phyloP scores from a whole-genome alignment of 78 protist species.

The Tieghemostelium lacteum region DNA sequence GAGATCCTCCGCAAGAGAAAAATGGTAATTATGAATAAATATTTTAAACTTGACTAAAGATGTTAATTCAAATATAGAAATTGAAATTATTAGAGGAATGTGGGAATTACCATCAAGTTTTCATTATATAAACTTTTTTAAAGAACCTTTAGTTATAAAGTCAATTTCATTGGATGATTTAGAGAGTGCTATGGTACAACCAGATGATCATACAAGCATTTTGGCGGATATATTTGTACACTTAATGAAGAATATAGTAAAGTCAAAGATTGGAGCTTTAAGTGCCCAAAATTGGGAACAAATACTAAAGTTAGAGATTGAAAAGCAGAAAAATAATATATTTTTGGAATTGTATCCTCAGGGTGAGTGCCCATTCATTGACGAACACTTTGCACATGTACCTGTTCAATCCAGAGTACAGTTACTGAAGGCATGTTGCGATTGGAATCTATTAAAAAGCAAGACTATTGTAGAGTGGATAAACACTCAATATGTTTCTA shows the following conservation, averaged over 20 bases:
- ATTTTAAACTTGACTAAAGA: no score
- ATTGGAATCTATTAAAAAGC: constrained; percentile 33
- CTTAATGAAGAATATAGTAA: constrained; percentile 6
- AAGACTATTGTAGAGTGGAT: neutral
- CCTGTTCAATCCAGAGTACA: constrained; percentile 12
- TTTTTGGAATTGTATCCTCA: neutral
- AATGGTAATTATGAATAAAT: no score
- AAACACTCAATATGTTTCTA: neutral
- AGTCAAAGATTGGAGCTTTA: constrained; percentile 4
- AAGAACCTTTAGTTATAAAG: constrained; percentile 14
- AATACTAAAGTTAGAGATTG: constrained; percentile 19
- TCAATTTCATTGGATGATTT: constrained; percentile 25
- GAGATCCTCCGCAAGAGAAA: no score
- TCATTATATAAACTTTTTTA: constrained; percentile 37
- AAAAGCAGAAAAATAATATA: constrained; percentile 16
- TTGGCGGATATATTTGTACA: constrained; percentile 17
- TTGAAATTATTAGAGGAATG: constrained; percentile 35
- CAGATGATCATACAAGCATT: neutral
- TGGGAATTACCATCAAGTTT: constrained; percentile 36
- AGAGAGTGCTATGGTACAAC: constrained; percentile 16
- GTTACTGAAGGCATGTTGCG: constrained; percentile 33
- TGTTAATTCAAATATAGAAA: neutral
- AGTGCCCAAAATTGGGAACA: constrained; percentile 36
- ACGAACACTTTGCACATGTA: constrained; percentile 14
- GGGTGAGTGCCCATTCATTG: constrained; percentile 11